phyloP scores from a whole-genome alignment of 768 basidiomycete species.

The Boletus pseudo-olivaceus region DNA sequence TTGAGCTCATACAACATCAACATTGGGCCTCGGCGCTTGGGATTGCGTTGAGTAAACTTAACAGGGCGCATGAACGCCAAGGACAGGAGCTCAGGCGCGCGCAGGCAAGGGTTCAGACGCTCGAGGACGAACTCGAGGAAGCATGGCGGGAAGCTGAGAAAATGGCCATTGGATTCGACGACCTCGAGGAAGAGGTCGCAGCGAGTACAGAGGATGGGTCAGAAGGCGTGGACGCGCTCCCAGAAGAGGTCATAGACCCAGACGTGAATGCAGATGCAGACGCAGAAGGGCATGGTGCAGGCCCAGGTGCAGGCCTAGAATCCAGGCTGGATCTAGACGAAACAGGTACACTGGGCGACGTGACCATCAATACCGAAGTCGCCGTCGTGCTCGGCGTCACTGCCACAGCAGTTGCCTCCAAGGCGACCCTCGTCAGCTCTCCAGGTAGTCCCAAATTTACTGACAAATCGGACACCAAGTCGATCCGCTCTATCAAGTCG shows the following conservation, averaged over 20 bases:
- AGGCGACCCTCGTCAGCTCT: constrained; percentile 31
- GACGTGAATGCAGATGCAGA: background rate
- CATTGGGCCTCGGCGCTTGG: constrained; percentile 77
- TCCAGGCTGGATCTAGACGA: constrained; percentile 24
- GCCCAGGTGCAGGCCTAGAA: constrained; percentile 7
- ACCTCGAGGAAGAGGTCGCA: constrained; percentile 39
- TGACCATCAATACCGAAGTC: constrained; percentile 25
- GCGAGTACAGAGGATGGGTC: constrained; percentile 16
- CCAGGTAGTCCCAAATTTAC: background rate
- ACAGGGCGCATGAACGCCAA: constrained; percentile 67
- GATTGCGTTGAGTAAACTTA: constrained; percentile 76
- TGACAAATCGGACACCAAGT: constrained; percentile 19
- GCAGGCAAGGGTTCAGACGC: constrained; percentile 45
- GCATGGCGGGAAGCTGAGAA: constrained; percentile 79
- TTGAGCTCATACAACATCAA: constrained; percentile 53
- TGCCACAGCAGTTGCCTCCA: constrained; percentile 36
- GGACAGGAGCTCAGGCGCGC: constrained; percentile 52
- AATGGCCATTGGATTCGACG: constrained; percentile 70
- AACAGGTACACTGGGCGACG: constrained; percentile 20
- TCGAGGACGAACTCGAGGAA: constrained; percentile 72
- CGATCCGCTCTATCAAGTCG: constrained; percentile 25
- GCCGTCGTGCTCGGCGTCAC: constrained; percentile 37
- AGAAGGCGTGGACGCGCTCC: background rate
- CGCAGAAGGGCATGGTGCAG: constrained; percentile 8
- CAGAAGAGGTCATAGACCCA: too few species aligned